These are phyloP conservation scores for Simmondsia chinensis DNA, from an alignment of 148 eudicot genomes.

Conservation along the genomic window DNA sequence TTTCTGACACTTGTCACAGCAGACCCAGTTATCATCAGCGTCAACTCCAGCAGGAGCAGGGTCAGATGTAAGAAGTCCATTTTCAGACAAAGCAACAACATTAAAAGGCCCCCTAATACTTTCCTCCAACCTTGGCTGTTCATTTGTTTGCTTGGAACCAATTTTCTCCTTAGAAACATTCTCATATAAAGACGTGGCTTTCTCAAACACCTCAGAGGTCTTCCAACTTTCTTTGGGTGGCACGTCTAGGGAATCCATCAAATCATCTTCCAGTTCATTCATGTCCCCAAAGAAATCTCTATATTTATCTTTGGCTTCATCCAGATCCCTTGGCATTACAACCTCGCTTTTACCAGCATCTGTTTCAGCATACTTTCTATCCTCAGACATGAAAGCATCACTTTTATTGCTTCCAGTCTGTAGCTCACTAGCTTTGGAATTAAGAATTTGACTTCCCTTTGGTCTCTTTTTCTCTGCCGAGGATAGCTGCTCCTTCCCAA, in stretches of 20 bases:
- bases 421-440: conserved; percentile 15
- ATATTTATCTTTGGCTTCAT: conserved; percentile 45
- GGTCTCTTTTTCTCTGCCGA: conserved; percentile 38
- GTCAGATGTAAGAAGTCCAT: conserved; percentile 32
- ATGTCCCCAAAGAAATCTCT: conserved; percentile 85
- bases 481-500: conserved; percentile 31
- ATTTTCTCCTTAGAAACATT: conserved; percentile 24
- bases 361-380: conserved; percentile 13
- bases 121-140: conserved; percentile 15
- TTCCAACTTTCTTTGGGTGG: conserved; percentile 25
- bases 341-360: conserved; percentile 20
- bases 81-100: conserved; percentile 22
- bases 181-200: conserved; percentile 24
- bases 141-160: conserved; percentile 22
- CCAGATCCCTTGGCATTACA: conserved; percentile 27
- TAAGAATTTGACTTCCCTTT: conserved; percentile 27
- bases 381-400: conserved; percentile 24
- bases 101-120: conserved; percentile 22
- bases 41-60: conserved; percentile 28
- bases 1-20: conserved; percentile 72
- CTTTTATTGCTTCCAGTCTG: conserved; percentile 20
- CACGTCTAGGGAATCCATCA: conserved; percentile 40
- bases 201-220: conserved; percentile 26
- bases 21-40: conserved; percentile 68
- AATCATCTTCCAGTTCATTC: conserved; percentile 55